Conservation (phyloP, 78 protist genomes). For the Cyanophora paradoxa region DNA sequence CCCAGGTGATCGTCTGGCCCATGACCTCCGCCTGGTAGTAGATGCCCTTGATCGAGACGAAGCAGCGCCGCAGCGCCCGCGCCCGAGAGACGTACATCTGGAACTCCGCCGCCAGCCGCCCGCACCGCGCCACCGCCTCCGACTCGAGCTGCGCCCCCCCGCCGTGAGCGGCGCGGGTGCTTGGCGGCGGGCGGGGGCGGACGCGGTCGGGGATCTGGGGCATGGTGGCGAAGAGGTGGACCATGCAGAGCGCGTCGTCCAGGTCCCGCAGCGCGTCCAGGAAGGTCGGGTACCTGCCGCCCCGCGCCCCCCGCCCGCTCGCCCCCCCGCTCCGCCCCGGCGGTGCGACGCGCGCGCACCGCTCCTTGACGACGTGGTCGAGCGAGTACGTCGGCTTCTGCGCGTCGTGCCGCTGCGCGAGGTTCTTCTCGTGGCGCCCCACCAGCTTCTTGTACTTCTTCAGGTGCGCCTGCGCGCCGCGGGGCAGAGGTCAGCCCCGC, state of each 20-base stretch:
- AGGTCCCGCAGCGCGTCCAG: constrained; percentile 83
- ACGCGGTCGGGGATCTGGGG: background rate
- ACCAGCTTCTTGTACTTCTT: constrained; percentile 2
- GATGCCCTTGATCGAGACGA: constrained; percentile 90
- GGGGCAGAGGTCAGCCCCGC: background rate
- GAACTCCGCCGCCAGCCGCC: background rate
- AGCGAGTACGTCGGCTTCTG: constrained; percentile 40
- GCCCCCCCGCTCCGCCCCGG: too few relatives aligned
- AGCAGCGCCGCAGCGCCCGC: constrained; percentile 59
- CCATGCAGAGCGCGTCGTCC: constrained; percentile 85
- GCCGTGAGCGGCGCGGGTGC: background rate
- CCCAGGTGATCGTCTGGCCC: constrained; percentile 85
- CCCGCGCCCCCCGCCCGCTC: background rate
- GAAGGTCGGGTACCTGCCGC: constrained; percentile 86
- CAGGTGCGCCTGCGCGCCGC: constrained; percentile 26
- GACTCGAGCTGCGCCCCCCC: background rate
- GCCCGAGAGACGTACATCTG: constrained; percentile 35
- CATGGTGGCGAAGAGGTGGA: constrained; percentile 73
- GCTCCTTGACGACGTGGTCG: constrained; percentile 58
- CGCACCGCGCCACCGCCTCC: background rate
- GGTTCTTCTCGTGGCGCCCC: background rate
- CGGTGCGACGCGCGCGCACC: constrained; percentile 15
- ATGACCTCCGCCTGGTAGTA: constrained; percentile 62
- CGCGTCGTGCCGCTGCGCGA: constrained; percentile 3
- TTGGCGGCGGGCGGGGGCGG: too few relatives aligned